Evolutionary conservation across 805 yeast genomes (phyloP).

Genomic region (Suhomyces pyralidae): DNA sequence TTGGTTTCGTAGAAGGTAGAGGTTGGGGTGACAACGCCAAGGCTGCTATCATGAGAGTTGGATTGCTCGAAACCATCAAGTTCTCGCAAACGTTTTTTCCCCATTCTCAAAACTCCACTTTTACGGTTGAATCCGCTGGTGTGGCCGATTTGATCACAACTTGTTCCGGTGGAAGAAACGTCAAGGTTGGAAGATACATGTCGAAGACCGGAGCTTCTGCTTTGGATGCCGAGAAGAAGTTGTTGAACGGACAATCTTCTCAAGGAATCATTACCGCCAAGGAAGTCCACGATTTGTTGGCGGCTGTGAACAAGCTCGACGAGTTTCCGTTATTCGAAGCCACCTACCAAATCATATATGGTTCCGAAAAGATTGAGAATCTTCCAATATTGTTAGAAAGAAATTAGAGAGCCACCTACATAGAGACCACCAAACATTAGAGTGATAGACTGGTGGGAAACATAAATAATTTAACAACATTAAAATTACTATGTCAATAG

Average conservation of each 20-base stretch:
- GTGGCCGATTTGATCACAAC: constrained; percentile 49
- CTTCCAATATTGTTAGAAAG: constrained; percentile 40
- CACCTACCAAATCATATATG: constrained; percentile 42
- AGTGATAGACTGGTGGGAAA: background rate
- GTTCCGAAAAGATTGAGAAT: constrained; percentile 38
- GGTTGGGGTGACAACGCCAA: constrained; percentile 52
- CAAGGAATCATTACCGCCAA: constrained; percentile 47
- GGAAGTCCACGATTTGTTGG: constrained; percentile 46
- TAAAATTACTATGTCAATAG: too few species aligned
- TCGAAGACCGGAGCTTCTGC: constrained; percentile 41
- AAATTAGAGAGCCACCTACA: constrained; percentile 1
- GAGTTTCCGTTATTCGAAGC: constrained; percentile 48
- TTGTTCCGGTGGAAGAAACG: constrained; percentile 48
- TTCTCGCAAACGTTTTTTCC: constrained; percentile 38
- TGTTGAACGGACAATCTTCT: constrained; percentile 46
- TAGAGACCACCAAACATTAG: background rate
- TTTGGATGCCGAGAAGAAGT: constrained; percentile 41
- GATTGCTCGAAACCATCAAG: constrained; percentile 41
- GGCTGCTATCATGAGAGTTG: constrained; percentile 47
- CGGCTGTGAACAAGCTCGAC: constrained; percentile 27
- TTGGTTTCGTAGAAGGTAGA: constrained; percentile 46
- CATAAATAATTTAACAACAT: too few species aligned
- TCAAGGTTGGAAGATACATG: constrained; percentile 46
- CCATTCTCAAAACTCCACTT: constrained; percentile 34
- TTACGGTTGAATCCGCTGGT: constrained; percentile 46